Conservation (phyloP, 2,329 filamentous ascomycete genomes). For the Myrmaecium sp. region DNA sequence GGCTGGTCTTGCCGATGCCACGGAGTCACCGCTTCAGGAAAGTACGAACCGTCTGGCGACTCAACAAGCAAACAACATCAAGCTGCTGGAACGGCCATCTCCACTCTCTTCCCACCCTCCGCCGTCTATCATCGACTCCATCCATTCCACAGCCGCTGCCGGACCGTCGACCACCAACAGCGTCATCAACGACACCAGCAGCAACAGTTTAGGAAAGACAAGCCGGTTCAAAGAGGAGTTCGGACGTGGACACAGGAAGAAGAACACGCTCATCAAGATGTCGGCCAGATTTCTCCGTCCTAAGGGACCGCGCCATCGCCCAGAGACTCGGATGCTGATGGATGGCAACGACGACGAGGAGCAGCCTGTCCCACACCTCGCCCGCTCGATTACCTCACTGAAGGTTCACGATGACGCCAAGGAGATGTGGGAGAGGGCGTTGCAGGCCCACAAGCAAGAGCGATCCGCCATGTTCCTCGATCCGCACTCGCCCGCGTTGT, state of each 20-base stretch:
- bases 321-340: no score
- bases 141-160: no score
- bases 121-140: no score
- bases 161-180: slow-evolving; percentile 10
- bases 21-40: no score
- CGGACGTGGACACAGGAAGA: slow-evolving; percentile 14
- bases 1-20: no score
- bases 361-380: slow-evolving; percentile 14
- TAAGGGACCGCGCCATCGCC: slow-evolving; percentile 7
- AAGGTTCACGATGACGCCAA: slow-evolving; percentile 10
- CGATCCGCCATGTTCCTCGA: slow-evolving; percentile 17
- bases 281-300: slow-evolving; percentile 16
- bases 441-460: slow-evolving; percentile 20
- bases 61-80: no score
- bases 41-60: no score
- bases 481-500: slow-evolving; percentile 20
- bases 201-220: slow-evolving; percentile 1
- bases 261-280: slow-evolving; percentile 11
- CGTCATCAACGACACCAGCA: slow-evolving; percentile 4
- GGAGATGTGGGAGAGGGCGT: slow-evolving; percentile 18
- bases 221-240: slow-evolving; percentile 19
- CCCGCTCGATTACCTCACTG: slow-evolving; percentile 14
- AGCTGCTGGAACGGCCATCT: no score
- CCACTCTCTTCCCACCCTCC: no score
- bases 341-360: no score